Evolutionary conservation across 306 rosid genomes (phyloP).

Genomic region (Comarum palustre): DNA sequence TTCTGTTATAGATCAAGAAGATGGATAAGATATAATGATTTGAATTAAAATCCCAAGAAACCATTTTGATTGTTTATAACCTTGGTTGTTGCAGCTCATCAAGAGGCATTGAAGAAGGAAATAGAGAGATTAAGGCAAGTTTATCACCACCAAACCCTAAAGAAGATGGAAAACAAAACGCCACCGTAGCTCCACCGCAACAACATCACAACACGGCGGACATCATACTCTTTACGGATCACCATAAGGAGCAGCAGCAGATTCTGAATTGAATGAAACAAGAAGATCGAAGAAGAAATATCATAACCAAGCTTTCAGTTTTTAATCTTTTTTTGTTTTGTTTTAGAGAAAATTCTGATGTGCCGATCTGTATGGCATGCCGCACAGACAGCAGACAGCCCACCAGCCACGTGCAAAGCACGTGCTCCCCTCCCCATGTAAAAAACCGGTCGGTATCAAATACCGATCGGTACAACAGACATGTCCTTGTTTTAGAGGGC

Average conservation of each 20-base stretch:
- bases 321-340: not conserved
- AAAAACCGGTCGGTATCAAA: too few species aligned
- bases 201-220: conserved; percentile 27
- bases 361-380: too few species aligned
- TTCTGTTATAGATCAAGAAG: not conserved
- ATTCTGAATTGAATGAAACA: conserved; percentile 26
- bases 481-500: too few species aligned
- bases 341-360: too few species aligned
- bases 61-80: not conserved
- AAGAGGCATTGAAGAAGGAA: conserved; percentile 86
- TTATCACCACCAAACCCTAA: conserved; percentile 69
- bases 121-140: conserved; percentile 86
- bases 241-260: conserved; percentile 37
- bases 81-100: conserved; percentile 59
- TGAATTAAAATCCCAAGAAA: not conserved
- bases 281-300: not conserved
- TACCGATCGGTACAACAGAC: too few species aligned
- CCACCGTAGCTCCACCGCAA: conserved; percentile 31
- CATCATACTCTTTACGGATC: conserved; percentile 24
- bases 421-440: too few species aligned
- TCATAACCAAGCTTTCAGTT: not conserved
- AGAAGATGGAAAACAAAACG: conserved; percentile 44
- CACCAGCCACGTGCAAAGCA: too few species aligned
- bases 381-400: too few species aligned
- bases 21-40: not conserved